Base-by-base conservation (phyloP, 345 rosid species). In the Brassica cretica region DNA sequence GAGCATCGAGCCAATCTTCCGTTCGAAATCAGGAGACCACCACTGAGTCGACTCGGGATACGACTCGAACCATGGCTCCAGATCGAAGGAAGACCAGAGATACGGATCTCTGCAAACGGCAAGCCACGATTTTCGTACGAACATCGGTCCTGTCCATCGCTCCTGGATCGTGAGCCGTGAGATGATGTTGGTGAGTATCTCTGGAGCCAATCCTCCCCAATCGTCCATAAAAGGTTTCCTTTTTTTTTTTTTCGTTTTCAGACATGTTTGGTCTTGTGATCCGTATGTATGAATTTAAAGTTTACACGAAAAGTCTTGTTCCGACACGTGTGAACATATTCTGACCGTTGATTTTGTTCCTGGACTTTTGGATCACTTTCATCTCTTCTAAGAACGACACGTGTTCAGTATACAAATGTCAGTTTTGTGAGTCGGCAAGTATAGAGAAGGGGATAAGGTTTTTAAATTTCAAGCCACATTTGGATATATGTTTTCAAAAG, bases 141-240 rank as follows among this genome's bases (percentile, higher is more conserved):
- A 62, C 90, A 94, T 86, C 58, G 97, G 86, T 14, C 98, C 97
- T 0, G 58, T 89, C 97, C 97, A 92, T 80, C 89, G 89, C 56
- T 89, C 86, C 65, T 86, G 84, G 18, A 85, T 15, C 16, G 87
- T 75, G 66, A 94, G 90, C 55, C 96, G 84, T 0, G 95, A 86
- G 78, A 94, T 75, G 87, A 92, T 83, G 88, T 85, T 88, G 76
- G 81, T 64, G 51, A 92, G 84, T 82, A 91, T 89, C 83, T 88
- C 97, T 29, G 80, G 85, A 65, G 97, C 86, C 68, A 94, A 59
- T 56, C 89, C 93, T 37, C 90, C 88, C 98, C 97, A 94, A 70
- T 88, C 82, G 7, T 74, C 75, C 79, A 62, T 80, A 3, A 53
- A 44, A 44, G 5, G n/a, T 10, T 41, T 41, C 4, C 2, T 11